A percentile compares a stretch with the other conserved stretches of the same genome.
phyloP scores from a whole-genome alignment of 805 yeast genomes.

The Maudiozyma bulderi region DNA sequence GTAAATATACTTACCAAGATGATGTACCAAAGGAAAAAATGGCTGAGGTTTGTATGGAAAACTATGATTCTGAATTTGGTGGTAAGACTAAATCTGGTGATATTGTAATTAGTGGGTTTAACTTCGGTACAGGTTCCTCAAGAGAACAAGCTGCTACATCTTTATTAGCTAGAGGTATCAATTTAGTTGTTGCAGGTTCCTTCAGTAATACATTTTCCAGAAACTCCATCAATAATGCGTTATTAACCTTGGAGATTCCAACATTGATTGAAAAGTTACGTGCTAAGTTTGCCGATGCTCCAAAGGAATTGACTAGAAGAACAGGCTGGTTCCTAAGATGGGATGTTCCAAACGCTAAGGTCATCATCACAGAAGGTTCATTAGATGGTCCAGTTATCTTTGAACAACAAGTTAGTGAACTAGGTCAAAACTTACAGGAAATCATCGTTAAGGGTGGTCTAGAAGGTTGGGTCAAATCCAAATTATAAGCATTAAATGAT shows the following conservation, averaged over 20 bases:
- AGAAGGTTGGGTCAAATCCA: conserved; percentile 93
- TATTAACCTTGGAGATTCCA: conserved; percentile 89
- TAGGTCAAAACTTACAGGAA: conserved; percentile 92
- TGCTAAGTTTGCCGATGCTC: conserved; percentile 44
- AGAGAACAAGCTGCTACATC: conserved; percentile 99
- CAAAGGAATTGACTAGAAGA: conserved; percentile 76
- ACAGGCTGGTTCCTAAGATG: conserved; percentile 89
- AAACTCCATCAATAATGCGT: conserved; percentile 93
- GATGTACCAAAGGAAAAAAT: conserved; percentile 88
- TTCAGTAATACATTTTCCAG: conserved; percentile 95
- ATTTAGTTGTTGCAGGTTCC: conserved; percentile 90
- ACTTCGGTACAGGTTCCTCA: conserved; percentile 97
- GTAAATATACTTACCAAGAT: conserved; percentile 97
- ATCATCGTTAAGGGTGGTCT: conserved; percentile 95
- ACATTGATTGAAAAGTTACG: conserved; percentile 70
- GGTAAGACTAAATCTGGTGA: conserved; percentile 77
- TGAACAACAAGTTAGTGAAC: conserved; percentile 85
- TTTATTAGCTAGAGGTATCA: conserved; percentile 86
- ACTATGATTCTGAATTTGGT: conserved; percentile 86
- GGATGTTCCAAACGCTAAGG: conserved; percentile 83
- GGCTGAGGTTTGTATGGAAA: conserved; percentile 99
- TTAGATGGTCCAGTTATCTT: conserved; percentile 46
- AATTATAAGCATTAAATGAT: conserved; percentile 31
- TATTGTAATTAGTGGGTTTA: conserved; percentile 83
- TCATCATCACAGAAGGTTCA: conserved; percentile 59